A percentile compares a stretch with the other conserved stretches of the same genome.
phyloP scores from a whole-genome alignment of 257 asterid species.

The Mentha longifolia region DNA sequence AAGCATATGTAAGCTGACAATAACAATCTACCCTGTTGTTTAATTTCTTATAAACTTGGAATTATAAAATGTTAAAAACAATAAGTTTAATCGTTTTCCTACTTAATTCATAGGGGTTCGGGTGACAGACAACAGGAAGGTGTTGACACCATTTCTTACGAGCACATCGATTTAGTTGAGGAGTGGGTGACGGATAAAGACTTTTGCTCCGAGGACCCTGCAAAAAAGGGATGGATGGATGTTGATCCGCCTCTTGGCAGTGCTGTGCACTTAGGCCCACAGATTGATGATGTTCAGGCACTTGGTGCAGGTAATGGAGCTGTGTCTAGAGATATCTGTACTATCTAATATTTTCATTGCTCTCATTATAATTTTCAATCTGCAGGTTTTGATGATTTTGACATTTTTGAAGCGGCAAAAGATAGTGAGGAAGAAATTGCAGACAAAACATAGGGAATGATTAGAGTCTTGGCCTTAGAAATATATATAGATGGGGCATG shows the following conservation, averaged over 20 bases:
- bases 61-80: conserved; percentile 12
- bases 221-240: conserved; percentile 70
- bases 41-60: conserved; percentile 2
- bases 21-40: conserved; percentile 3
- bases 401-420: conserved; percentile 69
- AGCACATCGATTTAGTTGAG: conserved; percentile 56
- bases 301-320: conserved; percentile 73
- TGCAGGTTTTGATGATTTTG: conserved; percentile 86
- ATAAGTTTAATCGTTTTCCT: conserved; percentile 24
- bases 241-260: conserved; percentile 80
- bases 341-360: not conserved
- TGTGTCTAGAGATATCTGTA: conserved; percentile 14
- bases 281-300: conserved; percentile 72
- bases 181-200: conserved; percentile 80
- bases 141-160: conserved; percentile 72
- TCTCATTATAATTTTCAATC: conserved; percentile 14
- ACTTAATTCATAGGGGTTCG: conserved; percentile 42
- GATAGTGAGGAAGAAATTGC: conserved; percentile 68
- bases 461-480: conserved; percentile 24
- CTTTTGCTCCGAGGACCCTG: conserved; percentile 49
- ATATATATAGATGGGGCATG: conserved; percentile 17
- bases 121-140: conserved; percentile 50
- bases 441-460: conserved; percentile 43
- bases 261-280: conserved; percentile 53
- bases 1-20: conserved; percentile 64